Conservation (phyloP, 106 monocot species). For the Dioscorea zingiberensis region DNA sequence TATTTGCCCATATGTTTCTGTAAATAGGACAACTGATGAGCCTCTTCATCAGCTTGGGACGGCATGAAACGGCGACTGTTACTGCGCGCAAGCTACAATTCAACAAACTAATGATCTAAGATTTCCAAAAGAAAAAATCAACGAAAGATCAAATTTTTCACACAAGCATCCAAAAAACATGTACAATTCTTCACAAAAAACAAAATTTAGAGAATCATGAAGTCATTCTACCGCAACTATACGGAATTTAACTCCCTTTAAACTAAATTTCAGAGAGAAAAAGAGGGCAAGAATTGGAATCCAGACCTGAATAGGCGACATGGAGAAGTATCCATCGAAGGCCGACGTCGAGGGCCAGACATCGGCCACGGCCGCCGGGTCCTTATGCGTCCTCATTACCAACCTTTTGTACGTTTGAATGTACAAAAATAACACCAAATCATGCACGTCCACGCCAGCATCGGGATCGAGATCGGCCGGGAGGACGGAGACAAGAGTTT, state of each 20-base stretch:
- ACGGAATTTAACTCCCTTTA: neutral
- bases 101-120: neutral
- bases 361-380: constrained; percentile 64
- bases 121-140: neutral
- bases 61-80: constrained; percentile 92
- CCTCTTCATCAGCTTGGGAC: constrained; percentile 93
- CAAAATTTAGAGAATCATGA: too few relatives aligned
- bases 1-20: constrained; percentile 88
- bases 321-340: constrained; percentile 85
- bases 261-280: neutral
- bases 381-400: constrained; percentile 71
- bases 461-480: constrained; percentile 25
- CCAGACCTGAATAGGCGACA: constrained; percentile 84
- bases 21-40: constrained; percentile 92
- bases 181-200: too few relatives aligned
- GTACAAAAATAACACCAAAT: constrained; percentile 70
- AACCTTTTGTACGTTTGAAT: constrained; percentile 82
- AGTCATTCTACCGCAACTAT: too few relatives aligned
- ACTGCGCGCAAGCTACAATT: constrained; percentile 82
- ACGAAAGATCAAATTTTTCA: too few relatives aligned
- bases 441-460: constrained; percentile 36
- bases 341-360: constrained; percentile 90
- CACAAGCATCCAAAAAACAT: too few relatives aligned
- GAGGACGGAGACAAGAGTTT: constrained; percentile 56
- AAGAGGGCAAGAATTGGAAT: neutral